Evolutionary conservation across 2,329 filamentous ascomycete genomes (phyloP), one percentile per base, ranked within the genome.

Genomic region (Septoria linicola): DNA sequence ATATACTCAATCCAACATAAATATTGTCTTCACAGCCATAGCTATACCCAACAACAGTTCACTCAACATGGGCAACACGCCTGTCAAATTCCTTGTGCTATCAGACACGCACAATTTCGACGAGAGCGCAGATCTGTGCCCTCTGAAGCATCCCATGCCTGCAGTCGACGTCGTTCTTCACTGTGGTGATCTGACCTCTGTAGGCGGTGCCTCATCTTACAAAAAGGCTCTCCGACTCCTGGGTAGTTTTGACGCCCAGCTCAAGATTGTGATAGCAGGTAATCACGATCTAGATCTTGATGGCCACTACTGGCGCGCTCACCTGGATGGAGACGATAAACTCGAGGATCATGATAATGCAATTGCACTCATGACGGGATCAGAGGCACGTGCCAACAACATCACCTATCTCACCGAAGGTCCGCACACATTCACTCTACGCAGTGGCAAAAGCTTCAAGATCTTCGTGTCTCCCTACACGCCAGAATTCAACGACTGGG

Each of bases 391-490:
- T 16, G 54, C 53, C 0, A 71, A 73, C 0, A 75, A 77, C 1
- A 73, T 82, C 1, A 63, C 69, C 3, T 82, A 79, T 61, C 62
- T 82, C n/a, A 75, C 77, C 7, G 79, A 82, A 63, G 79, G 78
- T 3, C 63, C 66, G 1, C 63, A 73, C 51, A 62, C 58, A 1
- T 80, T 81, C 57, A 65, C 49, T 59, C 81, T 13, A 10, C 68
- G 58, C 7, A 75, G 72, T 49, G 77, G 78, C 0, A 74, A 74
- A 0, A 66, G 57, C 21, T 68, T 82, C 44, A 76, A 70, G 1
- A 59, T 81, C 17, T 82, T 80, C 54, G 74, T 76, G 8, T 74
- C 71, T 1, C 73, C 74, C 0, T 81, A 76, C 55, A 73, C 75
- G 53, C 79, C 80, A 0, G 72, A 70, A 5, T 80, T 79, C 58